Evolutionary conservation across 306 rosid genomes (phyloP).

Genomic region (Vigna radiata): DNA sequence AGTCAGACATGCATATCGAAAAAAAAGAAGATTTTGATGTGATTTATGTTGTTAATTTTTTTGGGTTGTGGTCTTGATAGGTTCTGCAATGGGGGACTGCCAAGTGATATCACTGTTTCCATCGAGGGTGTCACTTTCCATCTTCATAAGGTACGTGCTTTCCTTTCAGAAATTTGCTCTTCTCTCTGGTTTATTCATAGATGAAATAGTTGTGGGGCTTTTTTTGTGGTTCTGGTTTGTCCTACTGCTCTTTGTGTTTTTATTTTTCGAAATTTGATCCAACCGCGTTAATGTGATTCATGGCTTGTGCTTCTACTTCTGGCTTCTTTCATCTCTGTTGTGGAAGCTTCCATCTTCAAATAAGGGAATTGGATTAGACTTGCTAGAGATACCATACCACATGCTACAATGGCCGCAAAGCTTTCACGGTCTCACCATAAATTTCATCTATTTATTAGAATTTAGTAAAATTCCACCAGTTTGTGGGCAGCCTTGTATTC

Average conservation of each 20-base stretch:
- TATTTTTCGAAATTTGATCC: slow-evolving; percentile 18
- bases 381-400: not conserved
- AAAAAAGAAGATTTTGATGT: slow-evolving; percentile 27
- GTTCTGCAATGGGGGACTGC: slow-evolving; percentile 75
- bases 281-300: slow-evolving; percentile 16
- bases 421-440: slow-evolving; percentile 13
- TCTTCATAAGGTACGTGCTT: slow-evolving; percentile 74
- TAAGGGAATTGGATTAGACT: slow-evolving; percentile 21
- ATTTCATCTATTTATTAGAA: not conserved
- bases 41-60: slow-evolving; percentile 17
- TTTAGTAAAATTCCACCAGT: too few relatives aligned
- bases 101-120: slow-evolving; percentile 70
- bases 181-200: not conserved
- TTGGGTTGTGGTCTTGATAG: slow-evolving; percentile 50
- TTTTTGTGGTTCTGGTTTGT: slow-evolving; percentile 40
- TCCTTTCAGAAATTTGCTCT: slow-evolving; percentile 22
- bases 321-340: slow-evolving; percentile 34
- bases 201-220: slow-evolving; percentile 19
- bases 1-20: slow-evolving; percentile 37
- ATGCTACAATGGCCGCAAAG: not conserved
- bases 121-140: slow-evolving; percentile 72
- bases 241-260: slow-evolving; percentile 11
- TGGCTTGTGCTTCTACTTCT: slow-evolving; percentile 22
- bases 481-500: not conserved
- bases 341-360: slow-evolving; percentile 11